Base-by-base conservation (phyloP, 768 basidiomycete species). In the Nevesoporus exiguus region DNA sequence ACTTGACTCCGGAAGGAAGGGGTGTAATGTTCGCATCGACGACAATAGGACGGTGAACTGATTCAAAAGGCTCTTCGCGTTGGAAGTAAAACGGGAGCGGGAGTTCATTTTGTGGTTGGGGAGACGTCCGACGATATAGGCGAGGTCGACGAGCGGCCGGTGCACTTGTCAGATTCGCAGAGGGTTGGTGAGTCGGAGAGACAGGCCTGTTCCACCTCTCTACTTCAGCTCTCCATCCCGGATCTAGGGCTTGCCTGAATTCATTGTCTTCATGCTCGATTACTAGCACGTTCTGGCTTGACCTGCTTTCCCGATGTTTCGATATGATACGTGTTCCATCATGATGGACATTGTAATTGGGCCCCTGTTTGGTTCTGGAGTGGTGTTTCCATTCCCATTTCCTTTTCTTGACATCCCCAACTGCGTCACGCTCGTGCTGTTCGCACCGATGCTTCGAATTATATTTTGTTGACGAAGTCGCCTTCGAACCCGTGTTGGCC, bases 21-120 rank as follows among this genome's bases (percentile, higher is more conserved):
- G 71, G 69, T 4, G 66, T 66, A 13, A 90, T 76, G 27, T 74
- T 74, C 60, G 83, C 78, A 69, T 92, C 83, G 54, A 74, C 59
- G 49, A 66, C 58, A 36, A 79, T 62, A 10, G 67, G 59, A 11
- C 53, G 68, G 17, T 30, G 56, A 34, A 44, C 24, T 5, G 47
- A 42, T 36, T 27, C 40, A 46, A 47, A 51, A 17, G 39, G n/a
- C 3, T 34, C 40, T 52, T 58, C 34, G 30, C 36, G 61, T 30
- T 52, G 57, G 29, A 62, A 61, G 30, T 63, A 50, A 36, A 59
- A 25, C 0, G 60, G 56, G 49, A 61, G 61, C 2, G 61, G 49
- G 13, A 49, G 5, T 42, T 59, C 56, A 42, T 56, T 44, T 24
- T 48, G 57, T 51, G 30, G 46, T 48, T 13, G 42, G 19, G 59